Evolutionary conservation across 108 stramenopile species (phyloP), one percentile per base, ranked within the genome.

Genomic region (Nitzschia sp.): DNA sequence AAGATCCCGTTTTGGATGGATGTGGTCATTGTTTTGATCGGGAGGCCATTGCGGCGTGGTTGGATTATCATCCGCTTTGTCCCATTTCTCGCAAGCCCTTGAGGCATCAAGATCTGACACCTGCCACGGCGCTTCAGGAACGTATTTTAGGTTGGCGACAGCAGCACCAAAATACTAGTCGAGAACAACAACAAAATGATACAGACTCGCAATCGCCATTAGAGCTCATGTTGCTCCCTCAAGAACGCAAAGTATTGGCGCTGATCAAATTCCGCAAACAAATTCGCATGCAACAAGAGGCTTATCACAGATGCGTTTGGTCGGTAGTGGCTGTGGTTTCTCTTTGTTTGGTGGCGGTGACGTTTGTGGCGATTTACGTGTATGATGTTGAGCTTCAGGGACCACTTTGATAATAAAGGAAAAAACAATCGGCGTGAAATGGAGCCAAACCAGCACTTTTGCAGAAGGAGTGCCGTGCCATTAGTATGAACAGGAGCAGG

Each of bases 181-280:
- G 23, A 13, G 3, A 35, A 1, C 59, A 75, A n/a, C 13, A 36
- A 2, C 45, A 19, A 21, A 42, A 34, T 11, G 49, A 51, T 19
- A 21, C 33, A 21, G 56, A 26, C 21, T 29, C 34, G 13, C 36
- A 36, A 23, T 73, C 64, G 8, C 27, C 25, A 46, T 56, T 75
- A 48, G 66, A 75, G 55, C 33, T 67, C 24, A 75, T 75, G 66
- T 28, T 75, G 6, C 59, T 75, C 5, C 74, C 74, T 3, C 74
- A 75, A 46, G 74, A 75, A 61, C 74, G 74, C 15, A 33, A 59
- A 36, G 66, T 75, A 13, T 21, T 75, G 34, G 48, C 64, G 2
- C 17, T 67, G 9, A 34, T 65, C 18, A 64, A 73, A 24, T 26
- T 34, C 34, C 59, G 60, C 11, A 17, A 51, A 51, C 38, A 42